Percentiles rank a stretch among this genome's conserved stretches.
Conservation (phyloP, 768 basidiomycete genomes). For the Galerina sulciceps region DNA sequence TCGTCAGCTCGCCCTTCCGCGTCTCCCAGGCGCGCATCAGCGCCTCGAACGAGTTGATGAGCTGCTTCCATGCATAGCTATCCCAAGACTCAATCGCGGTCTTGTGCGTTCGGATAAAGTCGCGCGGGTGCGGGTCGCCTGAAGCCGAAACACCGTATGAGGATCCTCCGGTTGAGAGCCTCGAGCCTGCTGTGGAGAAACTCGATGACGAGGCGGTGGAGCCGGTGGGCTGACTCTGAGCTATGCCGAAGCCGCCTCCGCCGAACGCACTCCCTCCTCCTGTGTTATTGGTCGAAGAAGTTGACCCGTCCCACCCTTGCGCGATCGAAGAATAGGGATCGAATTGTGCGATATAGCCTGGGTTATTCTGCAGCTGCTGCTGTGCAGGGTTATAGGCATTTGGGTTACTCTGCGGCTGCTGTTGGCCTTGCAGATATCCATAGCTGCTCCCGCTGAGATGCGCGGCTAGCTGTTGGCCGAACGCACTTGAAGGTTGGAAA, state of each 20-base stretch:
- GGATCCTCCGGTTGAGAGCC: constrained; percentile 1
- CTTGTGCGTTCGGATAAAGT: constrained; percentile 69
- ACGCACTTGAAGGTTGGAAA: constrained; percentile 57
- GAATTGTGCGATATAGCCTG: constrained; percentile 52
- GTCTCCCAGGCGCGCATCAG: constrained; percentile 70
- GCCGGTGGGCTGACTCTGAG: constrained; percentile 17
- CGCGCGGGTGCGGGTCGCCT: constrained; percentile 65
- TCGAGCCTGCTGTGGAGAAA: constrained; percentile 4
- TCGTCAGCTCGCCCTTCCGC: constrained; percentile 60
- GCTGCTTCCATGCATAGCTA: constrained; percentile 70
- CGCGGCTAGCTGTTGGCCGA: constrained; percentile 57
- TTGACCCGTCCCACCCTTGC: constrained; percentile 42
- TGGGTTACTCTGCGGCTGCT: constrained; percentile 32
- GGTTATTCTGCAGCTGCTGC: constrained; percentile 51
- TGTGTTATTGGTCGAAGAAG: too few relatives aligned
- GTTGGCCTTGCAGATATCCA: constrained; percentile 37
- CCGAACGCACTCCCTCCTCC: too few relatives aligned
- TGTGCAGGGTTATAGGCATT: constrained; percentile 45
- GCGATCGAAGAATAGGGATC: constrained; percentile 55
- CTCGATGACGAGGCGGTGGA: constrained; percentile 17
- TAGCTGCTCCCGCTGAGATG: constrained; percentile 45
- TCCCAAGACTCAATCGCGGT: constrained; percentile 76
- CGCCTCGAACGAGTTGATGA: constrained; percentile 61
- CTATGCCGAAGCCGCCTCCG: constrained; percentile 12
- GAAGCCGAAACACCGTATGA: constrained; percentile 32